A percentile compares a stretch with the other conserved stretches of the same genome.
These are phyloP conservation scores for Fusarium nelsonii DNA, from an alignment of 2,329 filamentous ascomycete genomes.

Conservation along the genomic window DNA sequence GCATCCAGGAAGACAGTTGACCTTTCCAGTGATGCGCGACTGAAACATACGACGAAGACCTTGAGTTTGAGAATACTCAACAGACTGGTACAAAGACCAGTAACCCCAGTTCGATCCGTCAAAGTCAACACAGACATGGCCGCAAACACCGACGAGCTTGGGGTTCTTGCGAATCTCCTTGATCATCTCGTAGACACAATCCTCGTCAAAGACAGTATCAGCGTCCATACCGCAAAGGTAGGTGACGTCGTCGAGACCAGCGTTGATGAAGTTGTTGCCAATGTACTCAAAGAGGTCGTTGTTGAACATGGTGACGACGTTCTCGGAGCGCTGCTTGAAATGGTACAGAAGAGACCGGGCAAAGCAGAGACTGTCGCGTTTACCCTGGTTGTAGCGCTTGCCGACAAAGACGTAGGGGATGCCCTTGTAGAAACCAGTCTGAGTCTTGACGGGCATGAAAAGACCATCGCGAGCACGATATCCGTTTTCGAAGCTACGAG, in stretches of 20 bases:
- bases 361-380: slow-evolving; percentile 64
- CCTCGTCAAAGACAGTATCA: slow-evolving; percentile 60
- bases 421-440: slow-evolving; percentile 59
- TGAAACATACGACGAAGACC: slow-evolving; percentile 63
- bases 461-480: slow-evolving; percentile 61
- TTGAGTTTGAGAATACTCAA: slow-evolving; percentile 63
- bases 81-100: slow-evolving; percentile 62
- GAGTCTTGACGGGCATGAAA: slow-evolving; percentile 60
- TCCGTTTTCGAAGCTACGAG: slow-evolving; percentile 55
- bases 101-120: slow-evolving; percentile 56
- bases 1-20: slow-evolving; percentile 62
- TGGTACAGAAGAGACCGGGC: slow-evolving; percentile 62
- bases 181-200: slow-evolving; percentile 60
- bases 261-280: slow-evolving; percentile 54
- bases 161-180: slow-evolving; percentile 58
- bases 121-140: slow-evolving; percentile 63
- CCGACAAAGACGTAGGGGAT: slow-evolving; percentile 62
- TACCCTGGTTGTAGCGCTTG: slow-evolving; percentile 63
- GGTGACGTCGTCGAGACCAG: slow-evolving; percentile 56
- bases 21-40: slow-evolving; percentile 62
- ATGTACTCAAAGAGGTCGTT: slow-evolving; percentile 58
- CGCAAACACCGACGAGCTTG: slow-evolving; percentile 61
- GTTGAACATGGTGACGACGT: slow-evolving; percentile 60
- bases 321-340: slow-evolving; percentile 58
- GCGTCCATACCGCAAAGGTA: slow-evolving; percentile 62